Evolutionary conservation across 441 rosid genomes (phyloP), one percentile per base, ranked within the genome.

Genomic region (Metrosideros polymorpha): DNA sequence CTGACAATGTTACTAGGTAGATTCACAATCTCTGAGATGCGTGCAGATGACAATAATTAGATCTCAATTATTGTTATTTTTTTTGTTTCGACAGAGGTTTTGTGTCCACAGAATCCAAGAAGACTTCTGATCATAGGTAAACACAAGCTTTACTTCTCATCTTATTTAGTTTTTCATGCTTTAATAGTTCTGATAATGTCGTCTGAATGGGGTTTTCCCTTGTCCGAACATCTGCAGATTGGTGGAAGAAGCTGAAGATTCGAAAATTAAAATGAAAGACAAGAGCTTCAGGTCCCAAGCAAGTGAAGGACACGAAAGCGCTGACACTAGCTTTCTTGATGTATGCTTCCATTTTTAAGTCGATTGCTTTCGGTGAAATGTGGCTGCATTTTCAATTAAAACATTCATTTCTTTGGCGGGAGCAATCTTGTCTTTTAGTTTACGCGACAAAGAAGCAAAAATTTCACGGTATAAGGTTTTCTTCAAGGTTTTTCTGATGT

Each of bases 211-310:
- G 79, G n/a, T 71, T 71, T 39, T 22, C 47, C 9, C 9, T 42
- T 39, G 49, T 75, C 59, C 75, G 89, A 59, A 53, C 30, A 82
- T 89, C 32, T 90, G n/a, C 91, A 97, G 99, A 84, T 92, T 92
- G 85, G 91, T 77, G 85, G 94, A 93, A 85, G 95, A 93, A 88
- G 89, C 76, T 55, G 96, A 92, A 89, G 89, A 87, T 86, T 63
- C 85, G 50, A 92, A 83, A 77, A 42, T 86, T 84, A 93, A 89
- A 90, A 84, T 90, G 39, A 90, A 87, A 51, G 91, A 91, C 82
- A 88, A 89, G 87, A 93, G 92, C 88, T 91, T 95, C 90, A 92
- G 92, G 83, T 87, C 94, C 25, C 93, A 89, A 18, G 89, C 93
- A 85, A 91, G 93, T 85, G 93, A 87, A 75, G 77, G 84, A 51